These are phyloP conservation scores for Candolleomyces efflorescens DNA, from an alignment of 768 basidiomycete genomes.

Conservation along the genomic window DNA sequence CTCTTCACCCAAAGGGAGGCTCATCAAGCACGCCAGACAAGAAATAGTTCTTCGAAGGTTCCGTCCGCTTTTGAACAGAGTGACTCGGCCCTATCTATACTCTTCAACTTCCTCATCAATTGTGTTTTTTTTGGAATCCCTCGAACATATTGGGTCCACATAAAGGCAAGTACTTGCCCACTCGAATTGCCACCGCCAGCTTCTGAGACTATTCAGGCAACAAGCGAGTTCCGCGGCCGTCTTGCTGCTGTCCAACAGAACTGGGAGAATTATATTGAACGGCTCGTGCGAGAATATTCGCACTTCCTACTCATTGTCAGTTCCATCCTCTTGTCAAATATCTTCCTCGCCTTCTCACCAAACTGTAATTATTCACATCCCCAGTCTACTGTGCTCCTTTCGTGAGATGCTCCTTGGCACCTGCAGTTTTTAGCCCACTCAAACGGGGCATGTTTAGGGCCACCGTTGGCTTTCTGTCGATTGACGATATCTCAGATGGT, in stretches of 20 bases:
- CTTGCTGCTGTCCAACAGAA: conserved; percentile 42
- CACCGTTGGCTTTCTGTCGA: conserved; percentile 44
- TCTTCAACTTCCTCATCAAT: conserved; percentile 36
- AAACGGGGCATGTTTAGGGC: conserved; percentile 27
- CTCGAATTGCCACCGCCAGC: background rate
- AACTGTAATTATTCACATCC: background rate
- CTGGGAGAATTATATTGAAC: conserved; percentile 47
- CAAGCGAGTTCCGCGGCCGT: conserved; percentile 47
- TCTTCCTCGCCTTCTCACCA: background rate
- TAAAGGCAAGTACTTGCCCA: conserved; percentile 26
- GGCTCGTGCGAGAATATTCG: conserved; percentile 51
- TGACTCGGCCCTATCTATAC: conserved; percentile 19
- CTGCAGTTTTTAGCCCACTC: background rate
- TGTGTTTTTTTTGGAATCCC: conserved; percentile 50
- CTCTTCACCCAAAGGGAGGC: conserved; percentile 31
- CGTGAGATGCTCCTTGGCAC: conserved; percentile 27
- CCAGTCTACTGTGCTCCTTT: conserved; percentile 51
- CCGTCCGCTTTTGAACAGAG: conserved; percentile 13
- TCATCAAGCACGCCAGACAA: conserved; percentile 17
- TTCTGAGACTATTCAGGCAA: conserved; percentile 18
- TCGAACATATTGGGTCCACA: conserved; percentile 44
- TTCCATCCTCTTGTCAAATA: background rate
- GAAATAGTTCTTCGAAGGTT: conserved; percentile 13
- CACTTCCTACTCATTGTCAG: conserved; percentile 54
- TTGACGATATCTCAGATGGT: conserved; percentile 35